phyloP scores from a whole-genome alignment of 495 filamentous ascomycete species.

The Penicillium lagena region DNA sequence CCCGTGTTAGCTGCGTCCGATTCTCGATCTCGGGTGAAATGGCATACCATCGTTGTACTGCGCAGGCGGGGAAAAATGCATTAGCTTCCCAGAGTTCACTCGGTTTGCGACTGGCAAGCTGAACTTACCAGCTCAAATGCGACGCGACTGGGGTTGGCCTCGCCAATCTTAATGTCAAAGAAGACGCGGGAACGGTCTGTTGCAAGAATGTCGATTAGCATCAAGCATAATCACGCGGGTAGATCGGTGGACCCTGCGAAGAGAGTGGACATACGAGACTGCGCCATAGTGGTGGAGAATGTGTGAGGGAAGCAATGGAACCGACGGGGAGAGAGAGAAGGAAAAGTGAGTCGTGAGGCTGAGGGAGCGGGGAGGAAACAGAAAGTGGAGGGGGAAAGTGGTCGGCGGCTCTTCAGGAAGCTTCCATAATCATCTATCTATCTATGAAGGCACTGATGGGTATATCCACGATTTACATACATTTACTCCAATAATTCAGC shows the following conservation, averaged over 20 bases:
- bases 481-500: slow-evolving; percentile 25
- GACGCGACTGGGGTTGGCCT: slow-evolving; percentile 64
- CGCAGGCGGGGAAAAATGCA: slow-evolving; percentile 11
- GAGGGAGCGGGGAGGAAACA: slow-evolving; percentile 5
- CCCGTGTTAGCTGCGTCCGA: slow-evolving; percentile 11
- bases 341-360: slow-evolving; percentile 2
- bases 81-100: slow-evolving; percentile 1
- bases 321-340: background rate
- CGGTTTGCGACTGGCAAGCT: background rate
- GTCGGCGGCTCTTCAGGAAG: slow-evolving; percentile 35
- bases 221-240: slow-evolving; percentile 4
- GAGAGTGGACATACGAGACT: slow-evolving; percentile 25
- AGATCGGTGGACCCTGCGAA: slow-evolving; percentile 25
- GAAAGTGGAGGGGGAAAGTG: slow-evolving; percentile 2
- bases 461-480: background rate
- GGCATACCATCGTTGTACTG: slow-evolving; percentile 68
- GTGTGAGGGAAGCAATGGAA: background rate
- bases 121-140: slow-evolving; percentile 68
- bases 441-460: too few species aligned
- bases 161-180: slow-evolving; percentile 82
- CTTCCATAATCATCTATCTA: slow-evolving; percentile 22
- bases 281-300: slow-evolving; percentile 25
- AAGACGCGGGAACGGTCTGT: slow-evolving; percentile 66
- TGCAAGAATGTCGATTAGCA: slow-evolving; percentile 10
- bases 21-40: background rate